A percentile compares a stretch with the other conserved stretches of the same genome.
Conservation (phyloP, 768 basidiomycete species). For the Tubosaeta sp. region DNA sequence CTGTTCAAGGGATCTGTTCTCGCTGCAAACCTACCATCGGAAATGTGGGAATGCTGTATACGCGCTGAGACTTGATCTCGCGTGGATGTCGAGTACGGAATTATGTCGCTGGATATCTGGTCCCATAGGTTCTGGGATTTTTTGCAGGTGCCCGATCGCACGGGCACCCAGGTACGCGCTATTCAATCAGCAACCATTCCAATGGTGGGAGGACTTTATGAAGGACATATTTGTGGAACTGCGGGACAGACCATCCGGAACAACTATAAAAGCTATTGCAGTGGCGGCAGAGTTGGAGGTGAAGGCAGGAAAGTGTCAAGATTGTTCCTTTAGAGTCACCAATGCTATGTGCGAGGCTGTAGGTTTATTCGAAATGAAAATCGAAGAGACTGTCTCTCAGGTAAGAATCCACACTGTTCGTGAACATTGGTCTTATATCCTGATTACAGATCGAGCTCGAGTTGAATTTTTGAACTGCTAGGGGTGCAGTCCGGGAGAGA, state of each 20-base stretch:
- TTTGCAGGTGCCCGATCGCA: not conserved
- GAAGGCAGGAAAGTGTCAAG: not conserved
- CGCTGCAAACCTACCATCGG: slow-evolving; percentile 21
- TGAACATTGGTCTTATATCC: too few relatives aligned
- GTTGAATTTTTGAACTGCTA: too few relatives aligned
- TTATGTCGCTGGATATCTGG: slow-evolving; percentile 10
- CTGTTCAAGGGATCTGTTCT: slow-evolving; percentile 23
- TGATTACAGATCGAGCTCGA: too few relatives aligned
- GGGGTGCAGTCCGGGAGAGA: too few relatives aligned
- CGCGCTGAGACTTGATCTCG: not conserved
- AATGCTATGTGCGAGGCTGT: slow-evolving; percentile 14
- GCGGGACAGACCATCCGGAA: slow-evolving; percentile 19
- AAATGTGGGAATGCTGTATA: slow-evolving; percentile 11
- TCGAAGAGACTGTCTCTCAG: slow-evolving; percentile 10
- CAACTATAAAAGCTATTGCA: not conserved
- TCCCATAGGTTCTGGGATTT: too few relatives aligned
- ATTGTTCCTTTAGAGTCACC: not conserved
- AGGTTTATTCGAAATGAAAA: slow-evolving; percentile 1
- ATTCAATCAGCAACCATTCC: not conserved
- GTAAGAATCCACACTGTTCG: too few relatives aligned
- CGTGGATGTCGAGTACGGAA: not conserved
- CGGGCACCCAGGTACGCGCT: not conserved
- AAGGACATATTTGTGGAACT: slow-evolving; percentile 7
- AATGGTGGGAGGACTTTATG: slow-evolving; percentile 25
- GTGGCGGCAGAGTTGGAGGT: not conserved